Base-by-base conservation (phyloP, 345 rosid genomes). In the Cardamine resedifolia region DNA sequence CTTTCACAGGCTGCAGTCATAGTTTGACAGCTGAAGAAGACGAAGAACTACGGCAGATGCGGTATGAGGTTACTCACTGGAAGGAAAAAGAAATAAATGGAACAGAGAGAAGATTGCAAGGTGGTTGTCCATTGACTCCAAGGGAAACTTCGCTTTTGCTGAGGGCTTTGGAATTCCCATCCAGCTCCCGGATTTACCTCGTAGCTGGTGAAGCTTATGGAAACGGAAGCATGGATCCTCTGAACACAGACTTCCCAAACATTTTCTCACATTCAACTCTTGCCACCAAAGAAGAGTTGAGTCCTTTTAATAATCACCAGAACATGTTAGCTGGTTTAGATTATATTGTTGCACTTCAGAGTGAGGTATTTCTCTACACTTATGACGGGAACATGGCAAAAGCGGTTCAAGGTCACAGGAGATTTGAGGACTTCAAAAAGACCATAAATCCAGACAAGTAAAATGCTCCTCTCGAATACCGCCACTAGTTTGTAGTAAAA, bases 121-220 rank as follows among this genome's bases (percentile, higher is more conserved):
- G 98, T 53, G 87, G 90, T 43, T 94, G 97, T 78, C 98, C 98
- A 19, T 75, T 91, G 85, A 89, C 96, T 38, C 98, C 98, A 0
- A 81, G 97, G 73, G 97, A 94, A 80, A 91, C 98, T 58, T 82
- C 97, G 16, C 93, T 91, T 73, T 78, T 91, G 80, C 90, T 94
- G n/a, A 87, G 79, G 80, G 96, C 85, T 21, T 76, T 91, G 49
- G 96, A 88, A 27, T 91, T 87, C 71, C 90, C 89, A 41, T 81
- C 96, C 16, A 78, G 78, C 81, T 88, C 96, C 24, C 82, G 90
- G 76, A 91, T 95, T 43, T 95, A 91, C 83, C 83, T 94, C 58
- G 99, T 91, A 64, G 99, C 99, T 59, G 99, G 99, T 41, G 97
- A 91, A 77, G 91, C 93, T 58, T 91, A 85, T 69, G 99, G 99